These are phyloP conservation scores for Closterium sp. DNA, from an alignment of 139 green algal genomes.

Conservation along the genomic window DNA sequence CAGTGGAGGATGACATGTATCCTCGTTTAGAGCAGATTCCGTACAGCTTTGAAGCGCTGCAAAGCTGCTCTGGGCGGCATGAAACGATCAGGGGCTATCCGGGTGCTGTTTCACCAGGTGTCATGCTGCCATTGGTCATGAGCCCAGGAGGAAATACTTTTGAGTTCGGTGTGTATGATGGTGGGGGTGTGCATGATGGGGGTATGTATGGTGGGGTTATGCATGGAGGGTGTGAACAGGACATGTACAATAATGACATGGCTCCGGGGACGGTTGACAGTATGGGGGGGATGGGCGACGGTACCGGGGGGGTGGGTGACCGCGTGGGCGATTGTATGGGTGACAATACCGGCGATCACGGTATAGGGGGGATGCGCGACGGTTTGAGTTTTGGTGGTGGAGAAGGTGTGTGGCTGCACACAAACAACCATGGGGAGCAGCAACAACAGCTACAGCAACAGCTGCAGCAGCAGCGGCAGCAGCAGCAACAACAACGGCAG, in stretches of 20 bases:
- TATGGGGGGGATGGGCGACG: not conserved
- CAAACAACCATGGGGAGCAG: not conserved
- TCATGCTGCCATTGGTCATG: too few species aligned
- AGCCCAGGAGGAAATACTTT: too few species aligned
- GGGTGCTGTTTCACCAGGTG: too few species aligned
- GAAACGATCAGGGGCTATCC: too few species aligned
- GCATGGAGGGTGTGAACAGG: too few species aligned
- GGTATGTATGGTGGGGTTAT: not conserved
- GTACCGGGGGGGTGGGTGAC: too few species aligned
- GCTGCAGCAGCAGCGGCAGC: not conserved
- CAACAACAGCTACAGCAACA: not conserved
- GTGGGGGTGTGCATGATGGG: not conserved
- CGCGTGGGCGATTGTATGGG: not conserved
- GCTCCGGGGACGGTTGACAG: not conserved
- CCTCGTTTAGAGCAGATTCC: not conserved
- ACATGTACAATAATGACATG: not conserved
- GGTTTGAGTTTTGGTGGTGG: too few species aligned
- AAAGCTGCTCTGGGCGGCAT: not conserved
- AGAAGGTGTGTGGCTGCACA: not conserved
- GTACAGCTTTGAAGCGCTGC: not conserved
- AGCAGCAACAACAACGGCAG: not conserved
- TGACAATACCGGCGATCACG: too few species aligned
- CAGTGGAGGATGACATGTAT: not conserved
- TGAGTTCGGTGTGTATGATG: not conserved
- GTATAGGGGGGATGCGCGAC: too few species aligned